phyloP scores from a whole-genome alignment of 768 basidiomycete species.

The Serpula lacrymans region DNA sequence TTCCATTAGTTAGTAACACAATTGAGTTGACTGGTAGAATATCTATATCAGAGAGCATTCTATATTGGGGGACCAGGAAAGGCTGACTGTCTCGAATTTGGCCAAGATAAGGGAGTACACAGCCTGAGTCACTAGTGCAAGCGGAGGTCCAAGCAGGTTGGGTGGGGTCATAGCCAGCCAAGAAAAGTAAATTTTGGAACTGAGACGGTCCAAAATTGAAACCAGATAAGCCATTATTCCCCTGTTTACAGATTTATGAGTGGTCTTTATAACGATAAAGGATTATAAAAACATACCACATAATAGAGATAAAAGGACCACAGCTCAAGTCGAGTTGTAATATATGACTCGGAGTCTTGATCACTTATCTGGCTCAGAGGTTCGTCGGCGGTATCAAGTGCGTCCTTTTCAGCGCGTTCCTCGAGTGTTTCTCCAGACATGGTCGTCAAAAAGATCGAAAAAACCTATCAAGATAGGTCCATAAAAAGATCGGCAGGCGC shows the following conservation, averaged over 20 bases:
- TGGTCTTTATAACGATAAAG: background rate
- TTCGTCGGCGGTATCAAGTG: no score
- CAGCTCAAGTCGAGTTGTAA: slow-evolving; percentile 48
- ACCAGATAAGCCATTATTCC: slow-evolving; percentile 66
- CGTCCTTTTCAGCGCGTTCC: no score
- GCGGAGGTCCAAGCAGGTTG: slow-evolving; percentile 48
- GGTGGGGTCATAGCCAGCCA: slow-evolving; percentile 71
- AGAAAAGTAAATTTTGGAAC: slow-evolving; percentile 69
- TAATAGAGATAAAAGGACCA: slow-evolving; percentile 64
- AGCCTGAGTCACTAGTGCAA: slow-evolving; percentile 47
- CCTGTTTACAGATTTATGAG: slow-evolving; percentile 25
- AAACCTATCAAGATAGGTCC: no score
- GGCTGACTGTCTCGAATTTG: slow-evolving; percentile 54
- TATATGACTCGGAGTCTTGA: slow-evolving; percentile 7
- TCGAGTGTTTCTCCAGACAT: no score
- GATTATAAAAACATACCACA: slow-evolving; percentile 27
- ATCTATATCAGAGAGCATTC: background rate
- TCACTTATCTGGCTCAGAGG: background rate
- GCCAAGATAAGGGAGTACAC: slow-evolving; percentile 67
- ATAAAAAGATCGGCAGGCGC: no score
- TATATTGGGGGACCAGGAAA: background rate
- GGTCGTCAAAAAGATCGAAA: no score
- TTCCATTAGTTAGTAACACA: slow-evolving; percentile 74
- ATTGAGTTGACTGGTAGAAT: slow-evolving; percentile 62
- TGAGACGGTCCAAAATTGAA: slow-evolving; percentile 74